Base-by-base conservation (phyloP, 2,329 filamentous ascomycete genomes). In the Fusarium bactridioides region DNA sequence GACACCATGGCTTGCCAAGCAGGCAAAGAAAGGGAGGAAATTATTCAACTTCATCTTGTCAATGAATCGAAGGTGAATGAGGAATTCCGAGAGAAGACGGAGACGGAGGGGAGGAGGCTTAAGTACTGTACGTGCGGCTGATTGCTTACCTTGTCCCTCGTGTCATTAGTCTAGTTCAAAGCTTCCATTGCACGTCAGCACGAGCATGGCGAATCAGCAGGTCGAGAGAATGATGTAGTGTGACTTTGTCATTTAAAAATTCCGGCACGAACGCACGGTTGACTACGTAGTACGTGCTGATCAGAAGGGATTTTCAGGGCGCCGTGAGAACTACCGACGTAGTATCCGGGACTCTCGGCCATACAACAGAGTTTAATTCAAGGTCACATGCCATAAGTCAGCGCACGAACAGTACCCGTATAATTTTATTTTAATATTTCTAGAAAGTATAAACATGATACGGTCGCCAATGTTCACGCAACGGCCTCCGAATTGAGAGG, bases 351-450 rank as follows among this genome's bases (percentile, higher is more conserved):
- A 50, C 12, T 31, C 31, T 35, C 64, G 64, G 64, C 18, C 5
- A 5, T 31, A 8, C n/a, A 62, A 33, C 33, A 62, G 21, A 68
- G 65, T 68, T 68, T 68, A 48, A 68, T 68, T 63, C 41, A 44
- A 40, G 23, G 31, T 50, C 61, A 38, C 31, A 44, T 29, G 55
- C 55, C 41, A 57, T 11, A 21, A 37, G 7, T 35, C 25, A 19
- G 18, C 25, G 55, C 41, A 57, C 40, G 13, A 43, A 23, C 37
- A 8, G 7, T 5, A 8, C 41, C 41, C 31, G 31, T 19, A 37
- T 57, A 37, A 57, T 57, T 23, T 57, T 19, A 23, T 57, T 48
- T 35, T n/a, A 29, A 48, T 37, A 16, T 18, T 4, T 13, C 1
- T 4, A 6, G 4, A 59, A 59, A 51, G 56, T 40, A 8, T 50